Conservation (phyloP, 192 early-diverging fungal species). For the Dimargaris xerosporica region DNA sequence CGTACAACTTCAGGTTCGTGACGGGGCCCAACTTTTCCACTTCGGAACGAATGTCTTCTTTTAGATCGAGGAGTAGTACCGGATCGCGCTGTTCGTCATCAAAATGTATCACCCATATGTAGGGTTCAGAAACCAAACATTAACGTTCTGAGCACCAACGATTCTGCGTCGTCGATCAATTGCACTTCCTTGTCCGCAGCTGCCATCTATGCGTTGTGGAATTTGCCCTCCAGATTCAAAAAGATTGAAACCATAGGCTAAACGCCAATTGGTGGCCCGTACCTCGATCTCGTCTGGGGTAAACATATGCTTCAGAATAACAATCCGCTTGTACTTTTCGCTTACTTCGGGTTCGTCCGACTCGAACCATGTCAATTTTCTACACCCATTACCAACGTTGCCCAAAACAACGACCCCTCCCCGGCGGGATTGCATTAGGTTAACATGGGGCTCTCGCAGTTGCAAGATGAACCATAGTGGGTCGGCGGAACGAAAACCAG, state of each 20-base stretch:
- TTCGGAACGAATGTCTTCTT: constrained; percentile 85
- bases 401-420: not conserved
- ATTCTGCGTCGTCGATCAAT: no score
- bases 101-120: not conserved
- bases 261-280: no score
- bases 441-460: not conserved
- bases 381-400: constrained; percentile 18
- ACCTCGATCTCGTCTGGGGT: constrained; percentile 75
- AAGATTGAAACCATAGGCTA: no score
- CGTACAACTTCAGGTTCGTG: constrained; percentile 86
- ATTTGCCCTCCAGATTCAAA: no score
- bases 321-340: constrained; percentile 63
- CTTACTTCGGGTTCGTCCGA: constrained; percentile 43
- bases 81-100: constrained; percentile 49
- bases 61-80: constrained; percentile 73
- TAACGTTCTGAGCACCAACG: no score
- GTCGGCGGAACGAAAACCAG: not conserved
- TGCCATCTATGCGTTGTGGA: no score
- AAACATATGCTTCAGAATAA: constrained; percentile 95
- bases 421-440: not conserved
- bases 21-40: constrained; percentile 89
- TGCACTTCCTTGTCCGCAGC: no score
- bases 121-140: no score
- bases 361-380: constrained; percentile 88
- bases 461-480: not conserved